A percentile compares a stretch with the other conserved stretches of the same genome.
These are phyloP conservation scores for Chaetomium strumarium DNA, from an alignment of 2,329 filamentous ascomycete genomes.

Conservation along the genomic window DNA sequence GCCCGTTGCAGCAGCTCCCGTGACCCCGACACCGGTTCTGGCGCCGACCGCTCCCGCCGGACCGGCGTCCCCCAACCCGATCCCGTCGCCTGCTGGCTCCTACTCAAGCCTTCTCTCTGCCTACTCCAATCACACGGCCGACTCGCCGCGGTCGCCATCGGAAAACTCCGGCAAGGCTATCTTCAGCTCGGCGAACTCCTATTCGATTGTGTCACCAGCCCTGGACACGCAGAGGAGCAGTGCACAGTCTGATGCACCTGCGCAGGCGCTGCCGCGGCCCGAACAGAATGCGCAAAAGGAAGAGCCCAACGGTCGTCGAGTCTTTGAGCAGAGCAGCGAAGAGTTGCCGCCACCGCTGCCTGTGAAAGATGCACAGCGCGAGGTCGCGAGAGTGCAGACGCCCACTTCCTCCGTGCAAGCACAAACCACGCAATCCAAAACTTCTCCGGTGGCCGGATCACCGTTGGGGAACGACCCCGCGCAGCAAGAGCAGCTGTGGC, in stretches of 20 bases:
- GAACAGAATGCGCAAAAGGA: conserved; percentile 22
- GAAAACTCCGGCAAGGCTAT: conserved; percentile 30
- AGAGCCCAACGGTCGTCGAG: conserved; percentile 1
- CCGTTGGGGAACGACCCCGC: conserved; percentile 17
- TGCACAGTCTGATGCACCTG: conserved; percentile 21
- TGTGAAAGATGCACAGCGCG: conserved; percentile 26
- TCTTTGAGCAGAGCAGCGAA: conserved; percentile 4
- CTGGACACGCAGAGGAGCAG: conserved; percentile 21
- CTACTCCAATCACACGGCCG: conserved; percentile 43
- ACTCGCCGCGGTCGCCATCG: conserved; percentile 39
- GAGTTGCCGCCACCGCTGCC: conserved; percentile 27
- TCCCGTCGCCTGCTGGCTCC: conserved; percentile 41
- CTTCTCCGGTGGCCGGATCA: conserved; percentile 11
- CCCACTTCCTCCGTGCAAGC: conserved; percentile 7
- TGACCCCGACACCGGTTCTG: conserved; percentile 1
- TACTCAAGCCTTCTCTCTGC: conserved; percentile 51
- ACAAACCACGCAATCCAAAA: conserved; percentile 11
- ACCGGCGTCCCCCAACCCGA: conserved; percentile 3
- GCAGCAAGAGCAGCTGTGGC: conserved; percentile 38
- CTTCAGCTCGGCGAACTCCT: conserved; percentile 32
- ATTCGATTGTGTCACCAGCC: conserved; percentile 27
- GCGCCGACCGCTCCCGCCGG: conserved; percentile 2
- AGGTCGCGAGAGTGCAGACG: conserved; percentile 11
- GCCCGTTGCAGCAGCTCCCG: conserved; percentile 21
- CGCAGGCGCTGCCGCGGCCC: conserved; percentile 21